Base-by-base conservation (phyloP, 257 asterid genomes). In the Fraxinus anomala region DNA sequence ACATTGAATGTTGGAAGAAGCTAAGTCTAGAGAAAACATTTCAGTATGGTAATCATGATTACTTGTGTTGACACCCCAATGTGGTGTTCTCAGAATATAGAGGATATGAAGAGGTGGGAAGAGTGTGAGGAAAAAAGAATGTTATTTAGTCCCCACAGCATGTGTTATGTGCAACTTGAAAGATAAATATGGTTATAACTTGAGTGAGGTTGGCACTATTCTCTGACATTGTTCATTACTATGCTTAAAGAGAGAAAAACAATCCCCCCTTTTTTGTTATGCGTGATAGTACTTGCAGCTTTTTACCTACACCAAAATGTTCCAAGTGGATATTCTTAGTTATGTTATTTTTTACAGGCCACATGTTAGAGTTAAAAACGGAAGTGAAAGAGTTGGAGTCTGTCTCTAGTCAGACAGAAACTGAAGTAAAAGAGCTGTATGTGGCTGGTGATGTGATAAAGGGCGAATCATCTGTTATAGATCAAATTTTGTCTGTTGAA, bases 401-500 rank as follows among this genome's bases (percentile, higher is more conserved):
- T 81, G 80, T 76, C 68, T 77, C 87, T 72, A 66, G 76, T 84
- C 89, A 81, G 73, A 79, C 73, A 73, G 88, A 88, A 87, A 74
- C 84, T 68, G 81, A 83, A 79, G 83, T 70, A 68, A 85, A 76
- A 77, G 89, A 84, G 77, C 70, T 80, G 56, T 79, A 84, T 73
- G 87, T 78, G 40, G 86, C 79, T 70, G 84, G 73, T 63, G 85
- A 77, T 80, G 86, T 79, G 39, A 75, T 68, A 61, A 80, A 70
- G 56, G 70, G 77, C 30, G 92, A 86, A 79, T 82, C 89, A 63
- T 86, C 93, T 73, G 84, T 85, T 80, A 85, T 96, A 78, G 99
- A 96, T 81, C 94, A 91, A 83, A 86, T 96, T 83, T 83, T 96
- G 86, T 85, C 96, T 40, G 88, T 69, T 77, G 91, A 85, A 82